These are phyloP conservation scores for Phytophthora foliorum DNA, from an alignment of 352 stramenopile species.

Conservation along the genomic window DNA sequence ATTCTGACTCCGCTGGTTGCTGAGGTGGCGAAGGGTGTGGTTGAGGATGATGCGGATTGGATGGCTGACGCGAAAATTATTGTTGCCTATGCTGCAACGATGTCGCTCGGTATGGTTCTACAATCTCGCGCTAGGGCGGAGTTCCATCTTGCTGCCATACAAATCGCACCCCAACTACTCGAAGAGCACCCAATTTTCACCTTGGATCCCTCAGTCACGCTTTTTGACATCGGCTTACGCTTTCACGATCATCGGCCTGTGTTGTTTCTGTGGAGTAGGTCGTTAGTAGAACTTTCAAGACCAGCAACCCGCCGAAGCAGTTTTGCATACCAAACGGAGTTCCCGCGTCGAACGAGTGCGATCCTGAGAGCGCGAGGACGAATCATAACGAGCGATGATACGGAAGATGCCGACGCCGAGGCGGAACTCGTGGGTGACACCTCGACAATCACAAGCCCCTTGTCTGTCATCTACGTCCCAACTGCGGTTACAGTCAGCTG, in stretches of 20 bases:
- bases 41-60: constrained; percentile 27
- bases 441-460: constrained; percentile 29
- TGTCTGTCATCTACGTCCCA: constrained; percentile 57
- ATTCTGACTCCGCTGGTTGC: constrained; percentile 51
- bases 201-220: constrained; percentile 22
- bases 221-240: constrained; percentile 55
- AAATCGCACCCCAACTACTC: constrained; percentile 41
- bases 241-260: constrained; percentile 39
- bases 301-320: constrained; percentile 25
- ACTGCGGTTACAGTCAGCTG: constrained; percentile 49
- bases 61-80: constrained; percentile 44
- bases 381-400: constrained; percentile 32
- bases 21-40: constrained; percentile 41
- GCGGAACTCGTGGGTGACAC: constrained; percentile 34
- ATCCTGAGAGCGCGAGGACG: constrained; percentile 38
- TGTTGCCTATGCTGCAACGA: constrained; percentile 46
- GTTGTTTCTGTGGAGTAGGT: constrained; percentile 44
- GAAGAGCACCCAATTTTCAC: constrained; percentile 33
- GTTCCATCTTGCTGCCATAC: constrained; percentile 36
- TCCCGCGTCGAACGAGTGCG: constrained; percentile 41
- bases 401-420: constrained; percentile 27
- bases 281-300: constrained; percentile 6
- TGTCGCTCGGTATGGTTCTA: constrained; percentile 47
- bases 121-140: constrained; percentile 36
- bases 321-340: constrained; percentile 35